Base-by-base conservation (phyloP, 2,329 filamentous ascomycete genomes). In the Daldinia sp. region DNA sequence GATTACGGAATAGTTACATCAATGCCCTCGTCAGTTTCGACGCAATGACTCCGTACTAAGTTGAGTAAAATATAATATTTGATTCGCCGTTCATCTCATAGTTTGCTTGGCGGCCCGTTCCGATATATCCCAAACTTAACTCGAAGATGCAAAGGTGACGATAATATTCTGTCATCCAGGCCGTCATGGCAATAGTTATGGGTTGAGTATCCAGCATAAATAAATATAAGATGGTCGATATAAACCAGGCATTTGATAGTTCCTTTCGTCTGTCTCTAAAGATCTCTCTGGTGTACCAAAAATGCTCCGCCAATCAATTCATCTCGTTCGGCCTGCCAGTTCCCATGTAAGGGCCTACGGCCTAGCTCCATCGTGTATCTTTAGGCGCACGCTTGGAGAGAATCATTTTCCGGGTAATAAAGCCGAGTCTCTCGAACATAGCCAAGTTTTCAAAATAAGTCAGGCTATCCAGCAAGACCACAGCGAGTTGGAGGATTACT, bases 401-500 rank as follows among this genome's bases (percentile, higher is more conserved):
- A 32, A 64, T 9, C 53, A 57, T 43, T 64, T 61, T 27, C 61
- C 61, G 10, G 57, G 52, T 8, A 58, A 57, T 6, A 60, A 47
- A 25, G 58, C 58, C 15, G 58, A 64, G 21, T 58, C 48, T 1
- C 54, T 62, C 7, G 62, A 59, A n/a, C 62, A 62, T 21, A 58
- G 55, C 27, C 21, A 64, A 49, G 54, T 64, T 21, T 61, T 51
- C 49, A 64, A 64, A 23, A 58, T 64, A 15, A 64, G 58, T 19
- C 58, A 61, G n/a, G 25, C 56, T 19, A 64, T 64, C 17, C 29
- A 64, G 21, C 76, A 69, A 17, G 70, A 71, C 27, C 70, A 72
- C 15, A 45, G 50, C 3, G 63, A 70, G 15, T 47, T 72, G 9
- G 49, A 68, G 15, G 60, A 63, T 2, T 79, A 77, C 66, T 82